These are phyloP conservation scores for Strobilomyces confusus DNA, from an alignment of 768 basidiomycete species.

Conservation along the genomic window DNA sequence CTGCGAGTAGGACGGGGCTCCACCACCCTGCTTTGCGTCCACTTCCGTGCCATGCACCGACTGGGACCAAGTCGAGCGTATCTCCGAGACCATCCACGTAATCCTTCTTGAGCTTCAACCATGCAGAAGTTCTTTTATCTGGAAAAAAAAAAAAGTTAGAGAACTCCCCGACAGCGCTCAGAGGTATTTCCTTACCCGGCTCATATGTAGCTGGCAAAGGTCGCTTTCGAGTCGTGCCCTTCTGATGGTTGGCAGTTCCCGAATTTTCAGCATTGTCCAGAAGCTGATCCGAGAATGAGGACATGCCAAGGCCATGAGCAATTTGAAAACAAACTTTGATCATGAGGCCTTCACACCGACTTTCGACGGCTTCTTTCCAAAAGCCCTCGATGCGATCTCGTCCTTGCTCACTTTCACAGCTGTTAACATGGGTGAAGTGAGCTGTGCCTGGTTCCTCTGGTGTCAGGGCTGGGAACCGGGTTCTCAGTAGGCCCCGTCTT, in stretches of 20 bases:
- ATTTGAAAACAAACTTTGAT: constrained; percentile 56
- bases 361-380: constrained; percentile 69
- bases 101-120: constrained; percentile 93
- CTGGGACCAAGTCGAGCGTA: constrained; percentile 64
- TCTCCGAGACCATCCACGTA: constrained; percentile 81
- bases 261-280: constrained; percentile 51
- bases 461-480: constrained; percentile 52
- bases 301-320: not conserved
- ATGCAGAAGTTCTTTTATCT: constrained; percentile 82
- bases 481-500: constrained; percentile 61
- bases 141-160: constrained; percentile 16
- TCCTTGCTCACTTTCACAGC: constrained; percentile 60
- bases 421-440: constrained; percentile 70
- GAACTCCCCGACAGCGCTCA: not conserved
- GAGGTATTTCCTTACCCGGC: constrained; percentile 40
- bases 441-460: constrained; percentile 48
- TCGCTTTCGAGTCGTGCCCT: constrained; percentile 49
- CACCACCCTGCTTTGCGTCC: constrained; percentile 91
- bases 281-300: constrained; percentile 41
- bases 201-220: constrained; percentile 84
- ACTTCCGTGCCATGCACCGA: constrained; percentile 86
- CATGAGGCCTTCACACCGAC: constrained; percentile 91
- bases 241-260: constrained; percentile 34
- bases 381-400: constrained; percentile 66
- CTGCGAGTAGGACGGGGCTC: constrained; percentile 81